A percentile compares a stretch with the other conserved stretches of the same genome.
phyloP scores from a whole-genome alignment of 2,329 filamentous ascomycete species.

The Hypoxylon sp. region DNA sequence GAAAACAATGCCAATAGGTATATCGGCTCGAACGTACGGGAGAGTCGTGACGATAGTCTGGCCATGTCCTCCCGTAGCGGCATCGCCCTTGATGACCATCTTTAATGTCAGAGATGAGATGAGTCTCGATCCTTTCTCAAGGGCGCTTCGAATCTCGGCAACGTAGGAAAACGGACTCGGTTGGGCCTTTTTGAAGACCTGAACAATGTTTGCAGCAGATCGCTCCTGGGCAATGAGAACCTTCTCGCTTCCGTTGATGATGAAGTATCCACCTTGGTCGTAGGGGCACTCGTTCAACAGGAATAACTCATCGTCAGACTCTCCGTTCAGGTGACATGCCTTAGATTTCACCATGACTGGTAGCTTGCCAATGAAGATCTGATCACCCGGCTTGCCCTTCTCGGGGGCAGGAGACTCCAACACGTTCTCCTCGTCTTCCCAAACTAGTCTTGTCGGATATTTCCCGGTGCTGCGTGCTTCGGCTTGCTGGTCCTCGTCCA shows the following conservation, averaged over 20 bases:
- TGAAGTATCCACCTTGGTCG: conserved; percentile 98
- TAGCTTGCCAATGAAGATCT: conserved; percentile 93
- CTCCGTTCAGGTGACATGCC: conserved; percentile 89
- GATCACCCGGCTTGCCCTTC: conserved; percentile 72
- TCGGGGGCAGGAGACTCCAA: conserved; percentile 67
- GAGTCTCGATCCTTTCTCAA: conserved; percentile 94
- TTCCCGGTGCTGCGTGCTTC: conserved; percentile 70
- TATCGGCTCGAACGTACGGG: conserved; percentile 93
- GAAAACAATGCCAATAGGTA: conserved; percentile 96
- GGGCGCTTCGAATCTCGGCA: conserved; percentile 94
- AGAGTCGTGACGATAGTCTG: conserved; percentile 91
- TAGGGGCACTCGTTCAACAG: conserved; percentile 97
- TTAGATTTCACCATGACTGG: conserved; percentile 99
- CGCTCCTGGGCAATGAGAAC: conserved; percentile 98
- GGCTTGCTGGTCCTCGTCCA: conserved; percentile 74
- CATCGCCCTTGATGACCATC: conserved; percentile 87
- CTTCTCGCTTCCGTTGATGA: conserved; percentile 99
- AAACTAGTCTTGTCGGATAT: conserved; percentile 70
- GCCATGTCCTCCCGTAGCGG: conserved; percentile 83
- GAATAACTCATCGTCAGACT: conserved; percentile 89
- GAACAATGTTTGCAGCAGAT: conserved; percentile 97
- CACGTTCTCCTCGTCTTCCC: conserved; percentile 71
- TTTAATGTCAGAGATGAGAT: conserved; percentile 95
- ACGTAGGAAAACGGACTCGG: conserved; percentile 94
- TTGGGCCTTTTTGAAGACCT: conserved; percentile 97